Conservation (phyloP, 306 rosid genomes). For the Inga laurina region DNA sequence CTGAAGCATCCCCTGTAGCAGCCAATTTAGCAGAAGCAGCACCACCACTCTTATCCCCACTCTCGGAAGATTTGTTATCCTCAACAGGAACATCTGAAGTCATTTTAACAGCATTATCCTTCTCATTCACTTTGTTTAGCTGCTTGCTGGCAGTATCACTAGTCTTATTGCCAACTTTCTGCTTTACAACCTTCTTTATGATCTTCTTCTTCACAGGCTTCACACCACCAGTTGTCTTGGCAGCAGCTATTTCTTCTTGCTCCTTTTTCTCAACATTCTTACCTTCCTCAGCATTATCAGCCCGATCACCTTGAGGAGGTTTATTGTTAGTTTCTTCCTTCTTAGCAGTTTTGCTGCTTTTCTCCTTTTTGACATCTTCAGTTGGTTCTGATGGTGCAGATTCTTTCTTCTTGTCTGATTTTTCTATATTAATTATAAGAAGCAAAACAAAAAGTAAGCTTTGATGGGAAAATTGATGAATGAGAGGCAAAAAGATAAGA, state of each 20-base stretch:
- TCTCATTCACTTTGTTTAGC: conserved; percentile 46
- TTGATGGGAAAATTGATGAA: neutral
- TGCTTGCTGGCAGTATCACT: conserved; percentile 50
- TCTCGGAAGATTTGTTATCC: conserved; percentile 51
- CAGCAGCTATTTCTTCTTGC: conserved; percentile 45
- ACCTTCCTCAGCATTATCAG: conserved; percentile 42
- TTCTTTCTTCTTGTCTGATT: conserved; percentile 57
- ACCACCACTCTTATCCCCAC: conserved; percentile 44
- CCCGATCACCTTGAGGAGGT: conserved; percentile 45
- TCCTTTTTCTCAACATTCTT: conserved; percentile 54
- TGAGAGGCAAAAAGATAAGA: neutral
- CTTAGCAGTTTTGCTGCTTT: conserved; percentile 49
- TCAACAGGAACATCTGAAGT: conserved; percentile 42
- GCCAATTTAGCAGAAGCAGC: conserved; percentile 43
- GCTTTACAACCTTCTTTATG: conserved; percentile 81
- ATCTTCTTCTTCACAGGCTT: conserved; percentile 82
- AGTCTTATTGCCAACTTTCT: conserved; percentile 60
- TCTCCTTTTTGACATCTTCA: conserved; percentile 57
- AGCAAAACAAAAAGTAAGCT: neutral
- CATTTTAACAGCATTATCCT: conserved; percentile 47
- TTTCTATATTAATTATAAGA: conserved; percentile 38
- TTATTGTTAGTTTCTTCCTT: conserved; percentile 44
- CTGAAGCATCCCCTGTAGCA: conserved; percentile 40
- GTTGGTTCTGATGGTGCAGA: conserved; percentile 48
- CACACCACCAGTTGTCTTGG: conserved; percentile 50